phyloP scores from a whole-genome alignment of 1,284 basidiomycete genomes.

The Cutaneotrichosporon mucoides region DNA sequence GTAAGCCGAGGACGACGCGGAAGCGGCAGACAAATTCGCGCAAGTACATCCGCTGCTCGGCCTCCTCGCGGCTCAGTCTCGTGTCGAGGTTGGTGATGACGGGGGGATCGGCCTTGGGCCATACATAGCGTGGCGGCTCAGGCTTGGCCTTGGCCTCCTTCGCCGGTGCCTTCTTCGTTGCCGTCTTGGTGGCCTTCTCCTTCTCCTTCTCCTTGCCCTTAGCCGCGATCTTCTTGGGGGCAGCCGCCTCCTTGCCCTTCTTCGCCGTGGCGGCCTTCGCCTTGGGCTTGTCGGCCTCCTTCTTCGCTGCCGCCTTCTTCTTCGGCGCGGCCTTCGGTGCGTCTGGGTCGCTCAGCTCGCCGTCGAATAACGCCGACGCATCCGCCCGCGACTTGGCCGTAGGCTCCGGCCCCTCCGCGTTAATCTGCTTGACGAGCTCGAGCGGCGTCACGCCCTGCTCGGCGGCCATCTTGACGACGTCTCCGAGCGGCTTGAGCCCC shows the following conservation, averaged over 20 bases:
- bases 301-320: constrained; percentile 7
- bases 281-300: constrained; percentile 5
- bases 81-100: constrained; percentile 34
- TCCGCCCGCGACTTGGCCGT: neutral
- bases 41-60: constrained; percentile 36
- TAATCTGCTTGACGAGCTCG: constrained; percentile 9
- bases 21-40: constrained; percentile 44
- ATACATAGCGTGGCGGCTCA: neutral
- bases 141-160: constrained; percentile 11
- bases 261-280: constrained; percentile 5
- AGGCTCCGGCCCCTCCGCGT: constrained; percentile 3
- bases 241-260: neutral
- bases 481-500: constrained; percentile 27
- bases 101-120: constrained; percentile 24
- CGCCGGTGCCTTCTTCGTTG: constrained; percentile 9
- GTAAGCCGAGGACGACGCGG: constrained; percentile 26
- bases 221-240: too few species aligned
- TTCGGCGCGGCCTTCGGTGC: neutral
- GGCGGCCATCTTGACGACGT: constrained; percentile 19
- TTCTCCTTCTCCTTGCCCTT: constrained; percentile 11
- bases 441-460: constrained; percentile 9
- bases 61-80: constrained; percentile 26
- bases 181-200: neutral
- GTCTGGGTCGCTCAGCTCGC: constrained; percentile 16
- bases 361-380: constrained; percentile 2